Percentiles rank a stretch among this genome's conserved stretches.
Conservation (phyloP, 108 stramenopile genomes). For the Pseudonitzschia delicatissima region DNA sequence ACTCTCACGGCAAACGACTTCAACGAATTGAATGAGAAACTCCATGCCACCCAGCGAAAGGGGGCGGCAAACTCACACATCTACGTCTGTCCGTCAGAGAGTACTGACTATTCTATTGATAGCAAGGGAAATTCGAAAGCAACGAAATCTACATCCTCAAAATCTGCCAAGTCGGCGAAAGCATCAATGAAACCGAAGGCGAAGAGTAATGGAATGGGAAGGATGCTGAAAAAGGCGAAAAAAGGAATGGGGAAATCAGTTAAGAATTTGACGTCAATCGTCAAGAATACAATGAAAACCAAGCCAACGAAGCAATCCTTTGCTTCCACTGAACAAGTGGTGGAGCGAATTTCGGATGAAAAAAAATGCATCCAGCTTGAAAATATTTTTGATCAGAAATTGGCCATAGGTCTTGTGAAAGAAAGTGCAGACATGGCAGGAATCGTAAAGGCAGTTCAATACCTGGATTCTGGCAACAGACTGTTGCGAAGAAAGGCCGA, state of each 20-base stretch:
- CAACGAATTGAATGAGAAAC: not conserved
- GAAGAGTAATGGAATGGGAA: not conserved
- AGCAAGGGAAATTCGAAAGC: not conserved
- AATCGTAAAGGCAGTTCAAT: not conserved
- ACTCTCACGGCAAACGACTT: not conserved
- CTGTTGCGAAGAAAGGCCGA: slow-evolving; percentile 6
- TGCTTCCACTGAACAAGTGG: not conserved
- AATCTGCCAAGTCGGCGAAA: not conserved
- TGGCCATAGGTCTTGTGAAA: not conserved
- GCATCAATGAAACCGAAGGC: not conserved
- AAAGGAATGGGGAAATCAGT: slow-evolving; percentile 8
- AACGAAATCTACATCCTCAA: not conserved
- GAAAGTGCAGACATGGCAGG: not conserved
- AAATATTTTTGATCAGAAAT: not conserved
- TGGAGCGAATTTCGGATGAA: not conserved
- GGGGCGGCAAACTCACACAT: not conserved
- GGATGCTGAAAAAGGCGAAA: not conserved
- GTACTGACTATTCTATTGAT: slow-evolving; percentile 10
- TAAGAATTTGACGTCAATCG: not conserved
- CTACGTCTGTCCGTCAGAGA: slow-evolving; percentile 1
- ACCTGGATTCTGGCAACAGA: not conserved
- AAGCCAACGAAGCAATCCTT: not conserved
- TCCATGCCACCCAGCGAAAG: not conserved
- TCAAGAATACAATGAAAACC: not conserved
- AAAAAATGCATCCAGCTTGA: not conserved